phyloP scores from a whole-genome alignment of 768 basidiomycete species.

The Fomitopsis pulvina region DNA sequence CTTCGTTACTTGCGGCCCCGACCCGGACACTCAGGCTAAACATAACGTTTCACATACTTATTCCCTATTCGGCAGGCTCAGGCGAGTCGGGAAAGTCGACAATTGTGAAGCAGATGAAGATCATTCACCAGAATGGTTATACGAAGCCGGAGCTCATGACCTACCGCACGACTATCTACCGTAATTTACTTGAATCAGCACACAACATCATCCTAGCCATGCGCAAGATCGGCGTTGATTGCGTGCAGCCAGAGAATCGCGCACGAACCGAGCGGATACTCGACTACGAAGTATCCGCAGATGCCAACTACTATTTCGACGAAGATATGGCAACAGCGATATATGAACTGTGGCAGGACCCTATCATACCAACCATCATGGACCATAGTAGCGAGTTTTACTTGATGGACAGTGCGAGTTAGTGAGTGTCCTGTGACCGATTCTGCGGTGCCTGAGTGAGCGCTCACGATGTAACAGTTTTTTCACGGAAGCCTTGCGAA shows the following conservation, averaged over 20 bases:
- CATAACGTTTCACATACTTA: too few relatives aligned
- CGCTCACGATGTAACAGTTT: constrained; percentile 44
- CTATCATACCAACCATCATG: constrained; percentile 43
- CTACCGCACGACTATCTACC: constrained; percentile 75
- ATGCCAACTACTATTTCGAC: constrained; percentile 41
- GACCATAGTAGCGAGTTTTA: constrained; percentile 74
- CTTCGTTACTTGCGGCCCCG: too few relatives aligned
- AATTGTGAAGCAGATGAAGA: constrained; percentile 99
- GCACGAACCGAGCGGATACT: constrained; percentile 56
- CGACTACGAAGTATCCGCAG: constrained; percentile 45
- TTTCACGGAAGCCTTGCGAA: constrained; percentile 78
- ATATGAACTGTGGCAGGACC: constrained; percentile 63
- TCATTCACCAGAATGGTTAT: constrained; percentile 93
- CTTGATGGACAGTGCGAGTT: constrained; percentile 90
- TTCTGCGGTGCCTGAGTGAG: neutral
- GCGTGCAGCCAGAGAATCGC: constrained; percentile 58
- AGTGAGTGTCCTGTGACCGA: constrained; percentile 48
- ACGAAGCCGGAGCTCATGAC: constrained; percentile 66
- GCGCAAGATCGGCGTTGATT: constrained; percentile 80
- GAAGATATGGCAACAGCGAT: constrained; percentile 67
- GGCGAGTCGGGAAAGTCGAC: constrained; percentile 95
- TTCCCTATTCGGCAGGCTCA: too few relatives aligned
- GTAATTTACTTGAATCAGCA: constrained; percentile 84
- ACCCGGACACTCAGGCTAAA: too few relatives aligned
- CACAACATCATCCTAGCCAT: constrained; percentile 82